Base-by-base conservation (phyloP, 192 early-diverging fungal genomes). In the Entomortierella parvispora region DNA sequence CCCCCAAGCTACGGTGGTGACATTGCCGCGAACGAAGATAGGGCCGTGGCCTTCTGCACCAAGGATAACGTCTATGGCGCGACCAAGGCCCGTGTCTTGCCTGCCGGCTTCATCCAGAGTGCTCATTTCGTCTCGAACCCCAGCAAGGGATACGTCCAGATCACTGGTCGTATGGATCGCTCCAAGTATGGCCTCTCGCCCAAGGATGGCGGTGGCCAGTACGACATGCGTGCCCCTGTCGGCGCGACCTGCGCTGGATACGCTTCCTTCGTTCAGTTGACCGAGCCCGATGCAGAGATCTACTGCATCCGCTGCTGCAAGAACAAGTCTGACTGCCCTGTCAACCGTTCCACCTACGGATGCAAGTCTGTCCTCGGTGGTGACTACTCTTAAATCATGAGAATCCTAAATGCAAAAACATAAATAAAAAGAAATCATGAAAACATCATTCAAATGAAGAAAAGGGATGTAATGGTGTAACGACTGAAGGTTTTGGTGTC, bases 291-390 rank as follows among this genome's bases (percentile, higher is more conserved):
- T 28, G 34, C 20, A n/a, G 49, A 50, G 22, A 69, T 61, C 11
- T 81, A 65, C 44, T 81, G 80, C 43, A 76, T 81, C 48, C 71
- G 80, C 44, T 76, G 71, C 48, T 81, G 80, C 47, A 49, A 49
- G 47, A 23, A 49, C 6, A 49, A 49, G 22, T 17, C 15, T 49
- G 18, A 49, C 47, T 49, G 47, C 18, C 47, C 47, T 5, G 22
- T 20, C 15, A 49, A 49, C 18, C 15, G 22, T 12, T 49, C 47
- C 6, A 49, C 47, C 18, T 23, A 49, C n/a, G 47, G 47, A 12
- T 49, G 47, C n/a, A 5, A 5, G 4, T 6, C 4, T 5, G 47
- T 49, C 18, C 22, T 49, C 18, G 47, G 18, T 18, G 47, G 47
- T 18, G 47, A 49, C n/a, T 49, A 67, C 14, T 68, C 69, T 28